A percentile compares a stretch with the other conserved stretches of the same genome.
Conservation (phyloP, 73 alveolate species). For the Tetrahymena borealis region DNA sequence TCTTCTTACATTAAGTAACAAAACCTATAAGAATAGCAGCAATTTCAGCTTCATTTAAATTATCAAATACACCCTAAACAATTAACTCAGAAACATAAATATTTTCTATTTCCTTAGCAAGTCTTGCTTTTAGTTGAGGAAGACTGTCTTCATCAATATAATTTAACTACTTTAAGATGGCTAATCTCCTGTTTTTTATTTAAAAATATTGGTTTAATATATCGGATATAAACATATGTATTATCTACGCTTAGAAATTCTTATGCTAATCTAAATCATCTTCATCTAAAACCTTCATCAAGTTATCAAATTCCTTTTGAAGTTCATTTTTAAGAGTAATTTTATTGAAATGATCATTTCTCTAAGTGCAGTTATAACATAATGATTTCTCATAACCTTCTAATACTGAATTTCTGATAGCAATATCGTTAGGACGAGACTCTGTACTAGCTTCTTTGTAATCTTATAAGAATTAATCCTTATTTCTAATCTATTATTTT, state of each 20-base stretch:
- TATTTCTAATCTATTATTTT: neutral
- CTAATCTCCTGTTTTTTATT: conserved; percentile 6
- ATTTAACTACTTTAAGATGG: neutral
- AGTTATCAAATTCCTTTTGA: neutral
- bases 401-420: neutral
- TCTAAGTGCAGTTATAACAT: neutral
- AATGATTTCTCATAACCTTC: neutral
- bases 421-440: neutral
- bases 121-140: conserved; percentile 25
- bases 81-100: conserved; percentile 17
- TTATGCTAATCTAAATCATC: conserved; percentile 6
- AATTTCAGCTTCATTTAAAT: conserved; percentile 9
- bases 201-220: neutral
- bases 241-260: conserved; percentile 6
- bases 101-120: conserved; percentile 28
- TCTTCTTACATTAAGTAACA: conserved; percentile 8
- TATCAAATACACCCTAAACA: conserved; percentile 17
- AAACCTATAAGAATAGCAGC: conserved; percentile 30
- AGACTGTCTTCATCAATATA: conserved; percentile 19
- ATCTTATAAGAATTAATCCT: neutral
- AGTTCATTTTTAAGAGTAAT: neutral
- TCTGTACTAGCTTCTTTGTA: neutral
- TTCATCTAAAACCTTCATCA: conserved; percentile 1
- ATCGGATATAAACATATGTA: neutral
- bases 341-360: neutral